Evolutionary conservation across 139 green algal species (phyloP).

Genomic region (Chlamydomonas eustigma): DNA sequence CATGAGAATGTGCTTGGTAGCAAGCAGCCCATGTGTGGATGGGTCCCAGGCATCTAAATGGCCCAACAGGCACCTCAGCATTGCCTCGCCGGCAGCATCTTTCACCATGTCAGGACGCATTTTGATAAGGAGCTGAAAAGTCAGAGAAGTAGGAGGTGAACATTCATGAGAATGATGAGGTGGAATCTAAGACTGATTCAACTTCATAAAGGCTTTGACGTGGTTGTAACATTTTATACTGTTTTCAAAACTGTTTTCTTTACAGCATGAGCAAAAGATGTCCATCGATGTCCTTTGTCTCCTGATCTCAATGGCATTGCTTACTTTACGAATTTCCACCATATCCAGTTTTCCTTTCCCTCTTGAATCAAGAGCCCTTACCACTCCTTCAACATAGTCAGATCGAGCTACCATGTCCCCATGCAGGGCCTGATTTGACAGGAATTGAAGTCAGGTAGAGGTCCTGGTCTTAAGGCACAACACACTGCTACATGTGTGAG

Average conservation of each 20-base stretch:
- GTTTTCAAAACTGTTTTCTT: too few relatives aligned
- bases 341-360: constrained; percentile 7
- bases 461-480: too few relatives aligned
- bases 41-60: constrained; percentile 27
- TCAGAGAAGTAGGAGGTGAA: too few relatives aligned
- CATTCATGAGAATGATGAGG: too few relatives aligned
- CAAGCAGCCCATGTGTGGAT: constrained; percentile 28
- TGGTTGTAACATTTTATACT: too few relatives aligned
- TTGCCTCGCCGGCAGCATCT: neutral
- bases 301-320: too few relatives aligned
- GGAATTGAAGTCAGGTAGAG: neutral
- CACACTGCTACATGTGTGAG: too few relatives aligned
- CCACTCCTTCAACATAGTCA: neutral
- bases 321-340: neutral
- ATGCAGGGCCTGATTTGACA: constrained; percentile 5
- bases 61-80: constrained; percentile 15
- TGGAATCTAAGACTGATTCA: too few relatives aligned
- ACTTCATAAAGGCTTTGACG: too few relatives aligned
- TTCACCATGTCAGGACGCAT: constrained; percentile 13
- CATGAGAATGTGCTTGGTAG: constrained; percentile 21
- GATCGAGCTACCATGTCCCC: neutral
- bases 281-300: too few relatives aligned
- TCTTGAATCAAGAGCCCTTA: neutral
- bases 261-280: too few relatives aligned
- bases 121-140: constrained; percentile 20